Base-by-base conservation (phyloP, 495 filamentous ascomycete genomes). In the Haplographium delicatum region DNA sequence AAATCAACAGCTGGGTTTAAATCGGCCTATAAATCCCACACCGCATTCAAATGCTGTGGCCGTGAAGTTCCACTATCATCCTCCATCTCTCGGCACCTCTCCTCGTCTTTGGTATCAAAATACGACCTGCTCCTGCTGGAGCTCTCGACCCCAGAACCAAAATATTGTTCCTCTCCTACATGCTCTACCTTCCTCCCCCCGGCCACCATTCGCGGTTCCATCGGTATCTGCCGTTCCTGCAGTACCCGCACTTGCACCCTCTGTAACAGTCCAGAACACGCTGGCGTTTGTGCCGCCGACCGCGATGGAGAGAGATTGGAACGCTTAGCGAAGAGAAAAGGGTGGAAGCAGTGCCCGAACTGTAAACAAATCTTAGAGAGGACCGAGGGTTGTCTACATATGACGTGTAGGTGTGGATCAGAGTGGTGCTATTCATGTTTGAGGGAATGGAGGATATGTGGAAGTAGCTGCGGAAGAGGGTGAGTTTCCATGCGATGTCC, bases 371-470 rank as follows among this genome's bases (percentile, higher is more conserved):
- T 70, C n/a, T 62, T 78, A 13, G 74, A 78, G 58, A 72, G 72
- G 48, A 58, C 47, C 19, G 67, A 68, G 22, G 75, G 70, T 0
- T 79, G 75, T 50, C 64, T 71, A 38, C 72, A 78, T 58, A 77
- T 80, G 70, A 77, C 68, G 4, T 80, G 75, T 49, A 64, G 60
- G 28, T 78, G 73, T 59, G 64, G 69, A 10, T 62, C 62, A 0
- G 60, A 74, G 38, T 79, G 78, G 60, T 78, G 76, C 56, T 79
- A 76, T 50, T 67, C 68, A 15, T 79, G 74, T 51, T 33, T 46
- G 41, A 11, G 40, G 8, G 23, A 57, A 51, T 44, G 50, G 43
- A 0, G 43, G 11, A 20, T 31, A 0, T 50, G 47, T 42, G 38
- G 26, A n/a, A 50, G 47, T 50, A 8, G 24, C 3, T 50, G 47